These are phyloP conservation scores for Solanum phureja DNA, from an alignment of 257 asterid species.

Conservation along the genomic window DNA sequence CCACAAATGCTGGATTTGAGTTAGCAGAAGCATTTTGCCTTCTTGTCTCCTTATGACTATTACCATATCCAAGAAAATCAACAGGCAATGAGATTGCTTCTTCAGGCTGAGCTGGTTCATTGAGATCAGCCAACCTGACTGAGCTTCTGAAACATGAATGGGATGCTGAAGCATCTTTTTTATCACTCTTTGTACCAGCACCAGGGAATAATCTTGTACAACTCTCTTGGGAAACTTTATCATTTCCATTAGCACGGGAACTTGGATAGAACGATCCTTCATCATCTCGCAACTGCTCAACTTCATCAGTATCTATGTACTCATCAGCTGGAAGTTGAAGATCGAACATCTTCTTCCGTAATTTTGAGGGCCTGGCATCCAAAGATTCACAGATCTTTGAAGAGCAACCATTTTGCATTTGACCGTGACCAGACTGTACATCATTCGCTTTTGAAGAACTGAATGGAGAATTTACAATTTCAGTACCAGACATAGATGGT, in stretches of 20 bases:
- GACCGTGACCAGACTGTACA: constrained; percentile 24
- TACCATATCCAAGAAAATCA: constrained; percentile 36
- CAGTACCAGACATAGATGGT: constrained; percentile 42
- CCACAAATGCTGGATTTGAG: constrained; percentile 24
- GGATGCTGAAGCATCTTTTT: constrained; percentile 31
- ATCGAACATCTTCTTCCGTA: constrained; percentile 76
- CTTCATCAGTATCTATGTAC: constrained; percentile 58
- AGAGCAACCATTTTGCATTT: constrained; percentile 33
- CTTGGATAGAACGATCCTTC: constrained; percentile 19
- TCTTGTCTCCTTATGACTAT: constrained; percentile 25
- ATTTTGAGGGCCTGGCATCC: constrained; percentile 67
- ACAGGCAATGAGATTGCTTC: constrained; percentile 30
- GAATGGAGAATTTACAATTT: constrained; percentile 53
- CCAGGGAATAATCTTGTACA: constrained; percentile 12
- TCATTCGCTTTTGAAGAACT: constrained; percentile 51
- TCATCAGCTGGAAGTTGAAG: constrained; percentile 93
- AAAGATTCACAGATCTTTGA: constrained; percentile 39
- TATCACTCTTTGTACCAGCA: constrained; percentile 11
- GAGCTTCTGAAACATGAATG: constrained; percentile 30
- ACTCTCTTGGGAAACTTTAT: constrained; percentile 13
- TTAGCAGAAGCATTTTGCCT: constrained; percentile 24
- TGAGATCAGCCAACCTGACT: constrained; percentile 63
- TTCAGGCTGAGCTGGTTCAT: constrained; percentile 64
- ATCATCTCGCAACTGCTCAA: constrained; percentile 20
- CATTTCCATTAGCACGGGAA: constrained; percentile 21